A percentile compares a stretch with the other conserved stretches of the same genome.
Conservation (phyloP, 441 rosid species). For the Populus hybrid region DNA sequence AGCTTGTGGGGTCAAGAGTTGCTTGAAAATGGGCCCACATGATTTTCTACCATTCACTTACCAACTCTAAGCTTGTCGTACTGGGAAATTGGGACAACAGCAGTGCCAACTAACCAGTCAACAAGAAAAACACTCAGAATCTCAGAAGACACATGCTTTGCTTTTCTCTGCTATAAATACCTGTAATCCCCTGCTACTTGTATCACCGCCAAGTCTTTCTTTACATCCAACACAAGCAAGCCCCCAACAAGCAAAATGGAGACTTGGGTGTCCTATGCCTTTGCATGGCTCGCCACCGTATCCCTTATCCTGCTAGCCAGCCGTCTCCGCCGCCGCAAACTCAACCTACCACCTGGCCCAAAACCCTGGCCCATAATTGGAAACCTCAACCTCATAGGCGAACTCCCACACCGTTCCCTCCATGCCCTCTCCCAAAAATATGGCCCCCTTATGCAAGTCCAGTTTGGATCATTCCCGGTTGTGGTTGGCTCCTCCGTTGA, state of each 20-base stretch:
- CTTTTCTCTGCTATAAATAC: conserved; percentile 9
- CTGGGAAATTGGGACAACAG: background rate
- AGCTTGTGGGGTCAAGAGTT: background rate
- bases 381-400: conserved; percentile 51
- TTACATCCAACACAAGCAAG: too few species aligned
- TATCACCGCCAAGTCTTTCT: background rate
- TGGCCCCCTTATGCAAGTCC: conserved; percentile 44
- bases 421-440: conserved; percentile 32
- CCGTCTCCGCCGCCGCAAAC: conserved; percentile 24
- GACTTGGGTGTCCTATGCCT: conserved; percentile 20
- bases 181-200: background rate
- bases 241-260: conserved; percentile 23
- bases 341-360: conserved; percentile 58
- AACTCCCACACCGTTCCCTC: conserved; percentile 52
- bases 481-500: conserved; percentile 48
- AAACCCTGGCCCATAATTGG: conserved; percentile 53
- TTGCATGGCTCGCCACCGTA: conserved; percentile 32
- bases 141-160: background rate
- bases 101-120: background rate
- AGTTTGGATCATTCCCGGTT: conserved; percentile 48
- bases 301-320: conserved; percentile 31
- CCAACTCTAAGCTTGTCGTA: background rate
- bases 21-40: background rate
- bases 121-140: background rate
- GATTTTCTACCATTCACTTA: background rate